Evolutionary conservation across 1,284 basidiomycete species (phyloP), one percentile per base, ranked within the genome.

Genomic region (Kwoniella shivajii): DNA sequence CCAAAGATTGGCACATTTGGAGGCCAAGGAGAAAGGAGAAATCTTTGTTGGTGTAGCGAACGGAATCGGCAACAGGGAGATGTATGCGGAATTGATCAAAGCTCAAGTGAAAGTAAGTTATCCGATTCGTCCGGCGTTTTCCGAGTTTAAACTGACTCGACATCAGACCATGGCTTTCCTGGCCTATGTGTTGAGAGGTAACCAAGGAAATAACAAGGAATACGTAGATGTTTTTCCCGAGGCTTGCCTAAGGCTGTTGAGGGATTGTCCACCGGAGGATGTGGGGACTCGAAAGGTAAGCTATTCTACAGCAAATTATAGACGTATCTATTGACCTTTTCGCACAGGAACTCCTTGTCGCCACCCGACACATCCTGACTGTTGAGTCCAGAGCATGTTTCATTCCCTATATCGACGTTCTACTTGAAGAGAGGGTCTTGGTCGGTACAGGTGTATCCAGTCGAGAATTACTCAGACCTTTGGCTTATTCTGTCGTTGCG

Each of bases 381-480:
- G 89, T 88, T 27, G 85, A 88, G 29, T 87, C 92, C 69, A 84
- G 92, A 46, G 84, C 86, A 36, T 88, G 88, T 16, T 86, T 98
- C 63, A 81, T 96, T 29, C 84, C 87, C 1, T 87, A 92, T 66
- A 85, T 99, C 54, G 91, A 96, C 75, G 92, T 92, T 59, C 82
- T 99, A 13, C 84, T 97, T 31, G 88, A 97, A 65, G 93, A 99
- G 70, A 85, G 85, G 45, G 89, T 98, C n/a, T 80, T 99, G 14
- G 83, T 99, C 30, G 96, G 96, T 4, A 86, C 84, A 4, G 88
- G 90, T 16, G 82, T 84, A 48, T 82, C 83, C 0, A 89, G 88
- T 59, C 86, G 88, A 66, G 96, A 99, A 76, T 86, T 87, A 34
- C 81, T 96, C 34, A 83, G 92, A 54, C 85, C 90, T 1, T 83